Conservation (phyloP, 2,329 filamentous ascomycete species). For the Lachnellula hyalina region DNA sequence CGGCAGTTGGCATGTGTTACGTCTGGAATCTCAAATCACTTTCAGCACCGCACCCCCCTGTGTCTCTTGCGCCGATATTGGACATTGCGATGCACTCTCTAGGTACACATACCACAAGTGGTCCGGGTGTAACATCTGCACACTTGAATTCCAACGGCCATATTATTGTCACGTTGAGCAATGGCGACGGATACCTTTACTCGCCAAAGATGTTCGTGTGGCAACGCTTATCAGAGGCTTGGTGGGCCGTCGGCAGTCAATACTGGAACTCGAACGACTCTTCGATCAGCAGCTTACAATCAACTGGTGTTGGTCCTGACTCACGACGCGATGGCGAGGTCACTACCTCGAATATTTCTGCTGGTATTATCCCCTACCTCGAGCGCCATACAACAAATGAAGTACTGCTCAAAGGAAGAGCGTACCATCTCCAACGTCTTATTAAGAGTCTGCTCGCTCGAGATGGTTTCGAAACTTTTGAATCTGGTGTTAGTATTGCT, state of each 20-base stretch:
- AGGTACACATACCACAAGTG: conserved; percentile 68
- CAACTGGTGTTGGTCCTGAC: conserved; percentile 59
- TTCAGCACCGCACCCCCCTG: conserved; percentile 78
- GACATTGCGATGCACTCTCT: conserved; percentile 80
- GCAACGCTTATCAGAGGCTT: conserved; percentile 93
- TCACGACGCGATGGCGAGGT: conserved; percentile 42
- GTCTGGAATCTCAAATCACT: conserved; percentile 89
- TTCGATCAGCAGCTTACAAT: conserved; percentile 73
- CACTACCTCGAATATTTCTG: conserved; percentile 62
- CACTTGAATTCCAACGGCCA: conserved; percentile 84
- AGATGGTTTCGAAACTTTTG: conserved; percentile 88
- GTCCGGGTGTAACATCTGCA: conserved; percentile 82
- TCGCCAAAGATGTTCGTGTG: conserved; percentile 79
- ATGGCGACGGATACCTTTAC: conserved; percentile 92
- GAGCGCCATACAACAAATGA: conserved; percentile 95
- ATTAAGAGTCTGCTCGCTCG: conserved; percentile 84
- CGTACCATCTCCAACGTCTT: conserved; percentile 84
- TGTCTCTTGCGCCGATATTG: conserved; percentile 82
- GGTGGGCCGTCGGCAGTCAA: conserved; percentile 97
- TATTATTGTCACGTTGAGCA: conserved; percentile 84
- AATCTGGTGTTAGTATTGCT: conserved; percentile 85
- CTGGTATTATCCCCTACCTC: conserved; percentile 86
- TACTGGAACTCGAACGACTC: conserved; percentile 99
- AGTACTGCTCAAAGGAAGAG: conserved; percentile 82
- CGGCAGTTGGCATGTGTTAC: conserved; percentile 80